Conservation (phyloP, 192 early-diverging fungal species). For the Coemansia erecta region DNA sequence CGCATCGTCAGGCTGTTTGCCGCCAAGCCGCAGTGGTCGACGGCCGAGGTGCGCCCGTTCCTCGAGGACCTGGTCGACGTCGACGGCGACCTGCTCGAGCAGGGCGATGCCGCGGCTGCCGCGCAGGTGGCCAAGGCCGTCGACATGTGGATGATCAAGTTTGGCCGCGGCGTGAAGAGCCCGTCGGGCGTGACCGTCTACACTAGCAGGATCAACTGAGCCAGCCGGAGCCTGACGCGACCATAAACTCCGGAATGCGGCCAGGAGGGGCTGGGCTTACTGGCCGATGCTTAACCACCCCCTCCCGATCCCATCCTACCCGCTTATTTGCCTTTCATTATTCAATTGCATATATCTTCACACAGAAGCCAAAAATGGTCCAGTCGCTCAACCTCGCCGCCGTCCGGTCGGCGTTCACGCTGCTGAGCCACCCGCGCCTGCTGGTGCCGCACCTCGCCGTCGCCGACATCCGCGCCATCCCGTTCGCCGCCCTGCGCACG, state of each 20-base stretch:
- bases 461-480: slow-evolving; percentile 66
- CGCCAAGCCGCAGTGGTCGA: slow-evolving; percentile 29
- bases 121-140: slow-evolving; percentile 23
- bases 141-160: slow-evolving; percentile 45
- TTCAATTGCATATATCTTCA: too few relatives aligned
- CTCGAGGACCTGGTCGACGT: slow-evolving; percentile 50
- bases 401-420: slow-evolving; percentile 54
- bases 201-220: slow-evolving; percentile 5
- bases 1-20: slow-evolving; percentile 41
- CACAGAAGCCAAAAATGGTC: too few relatives aligned
- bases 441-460: slow-evolving; percentile 76
- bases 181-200: slow-evolving; percentile 35
- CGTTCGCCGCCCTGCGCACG: slow-evolving; percentile 58
- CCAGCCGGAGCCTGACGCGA: too few relatives aligned
- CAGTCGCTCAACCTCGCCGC: slow-evolving; percentile 78
- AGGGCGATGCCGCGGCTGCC: slow-evolving; percentile 9
- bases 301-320: background rate
- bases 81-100: slow-evolving; percentile 17
- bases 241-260: too few relatives aligned
- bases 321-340: too few relatives aligned
- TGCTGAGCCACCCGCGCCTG: slow-evolving; percentile 64
- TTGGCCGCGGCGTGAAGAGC: slow-evolving; percentile 27
- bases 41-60: slow-evolving; percentile 33
- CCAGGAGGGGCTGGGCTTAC: too few relatives aligned
- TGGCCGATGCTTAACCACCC: background rate